Conservation (phyloP, 2,329 filamentous ascomycete species). For the Aaosphaeria pasadenensis region DNA sequence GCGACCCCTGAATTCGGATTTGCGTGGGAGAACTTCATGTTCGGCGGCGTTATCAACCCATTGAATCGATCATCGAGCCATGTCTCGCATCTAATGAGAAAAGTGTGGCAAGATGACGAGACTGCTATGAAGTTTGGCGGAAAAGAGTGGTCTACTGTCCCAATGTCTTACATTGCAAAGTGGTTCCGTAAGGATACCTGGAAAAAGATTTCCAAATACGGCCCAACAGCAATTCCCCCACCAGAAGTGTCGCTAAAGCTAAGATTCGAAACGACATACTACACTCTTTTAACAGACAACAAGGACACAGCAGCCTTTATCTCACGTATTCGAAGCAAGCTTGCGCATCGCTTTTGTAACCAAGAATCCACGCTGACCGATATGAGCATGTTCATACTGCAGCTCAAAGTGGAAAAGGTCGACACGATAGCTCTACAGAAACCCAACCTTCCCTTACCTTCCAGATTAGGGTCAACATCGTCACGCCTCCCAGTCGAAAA, state of each 20-base stretch:
- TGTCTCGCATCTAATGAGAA: constrained; percentile 24
- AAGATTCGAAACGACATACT: not conserved
- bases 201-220: constrained; percentile 16
- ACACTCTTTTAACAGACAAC: not conserved
- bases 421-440: too few species aligned
- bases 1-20: constrained; percentile 26
- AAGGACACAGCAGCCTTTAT: not conserved
- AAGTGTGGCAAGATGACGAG: constrained; percentile 21
- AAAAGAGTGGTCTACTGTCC: constrained; percentile 27
- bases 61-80: constrained; percentile 14
- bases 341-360: not conserved
- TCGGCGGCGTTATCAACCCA: constrained; percentile 31
- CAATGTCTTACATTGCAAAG: constrained; percentile 32
- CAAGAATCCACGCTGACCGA: too few species aligned
- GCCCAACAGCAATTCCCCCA: constrained; percentile 16
- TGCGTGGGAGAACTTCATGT: constrained; percentile 38
- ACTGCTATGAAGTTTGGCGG: constrained; percentile 14
- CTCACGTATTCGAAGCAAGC: not conserved
- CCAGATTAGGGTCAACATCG: too few species aligned
- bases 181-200: constrained; percentile 37
- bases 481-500: too few species aligned
- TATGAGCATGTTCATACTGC: too few species aligned
- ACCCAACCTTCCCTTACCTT: too few species aligned
- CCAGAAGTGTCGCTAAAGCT: constrained; percentile 24
- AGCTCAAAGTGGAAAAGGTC: too few species aligned